These are phyloP conservation scores for Aspergillus piperis DNA, from an alignment of 2,329 filamentous ascomycete genomes.

Conservation along the genomic window DNA sequence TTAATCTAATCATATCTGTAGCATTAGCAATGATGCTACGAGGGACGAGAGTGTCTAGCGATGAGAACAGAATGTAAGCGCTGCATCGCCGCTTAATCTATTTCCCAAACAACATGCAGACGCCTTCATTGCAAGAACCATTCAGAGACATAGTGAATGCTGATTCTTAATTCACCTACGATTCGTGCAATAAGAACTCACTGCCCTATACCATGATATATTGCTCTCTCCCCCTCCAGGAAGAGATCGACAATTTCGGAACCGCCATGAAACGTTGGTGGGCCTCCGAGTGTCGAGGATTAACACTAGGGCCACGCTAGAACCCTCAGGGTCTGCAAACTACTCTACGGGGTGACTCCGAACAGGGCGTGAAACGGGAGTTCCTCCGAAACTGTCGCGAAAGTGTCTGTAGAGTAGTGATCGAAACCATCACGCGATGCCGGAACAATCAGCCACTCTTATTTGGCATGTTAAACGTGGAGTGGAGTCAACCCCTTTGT, in stretches of 20 bases:
- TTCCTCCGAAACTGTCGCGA: neutral
- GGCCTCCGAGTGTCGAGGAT: neutral
- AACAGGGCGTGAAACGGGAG: neutral
- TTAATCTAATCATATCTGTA: too few relatives aligned
- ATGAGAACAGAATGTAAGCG: too few relatives aligned
- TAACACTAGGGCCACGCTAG: slow-evolving; percentile 7
- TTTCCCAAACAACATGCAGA: too few relatives aligned
- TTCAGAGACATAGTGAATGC: neutral
- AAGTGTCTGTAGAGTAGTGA: neutral
- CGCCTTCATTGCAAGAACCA: neutral
- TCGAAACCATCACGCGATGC: neutral
- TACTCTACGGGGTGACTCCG: neutral
- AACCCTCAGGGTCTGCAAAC: neutral
- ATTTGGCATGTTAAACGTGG: neutral
- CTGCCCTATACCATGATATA: neutral
- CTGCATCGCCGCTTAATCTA: too few relatives aligned
- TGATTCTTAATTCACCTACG: too few relatives aligned
- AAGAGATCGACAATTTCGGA: neutral
- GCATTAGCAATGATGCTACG: too few relatives aligned
- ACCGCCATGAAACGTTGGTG: slow-evolving; percentile 1
- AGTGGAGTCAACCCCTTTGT: neutral
- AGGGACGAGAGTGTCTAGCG: too few relatives aligned
- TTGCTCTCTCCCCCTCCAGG: slow-evolving; percentile 41
- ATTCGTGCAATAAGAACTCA: neutral
- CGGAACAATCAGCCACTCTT: neutral